phyloP scores from a whole-genome alignment of 129 eudicot species.

The Pittosporum tobira region DNA sequence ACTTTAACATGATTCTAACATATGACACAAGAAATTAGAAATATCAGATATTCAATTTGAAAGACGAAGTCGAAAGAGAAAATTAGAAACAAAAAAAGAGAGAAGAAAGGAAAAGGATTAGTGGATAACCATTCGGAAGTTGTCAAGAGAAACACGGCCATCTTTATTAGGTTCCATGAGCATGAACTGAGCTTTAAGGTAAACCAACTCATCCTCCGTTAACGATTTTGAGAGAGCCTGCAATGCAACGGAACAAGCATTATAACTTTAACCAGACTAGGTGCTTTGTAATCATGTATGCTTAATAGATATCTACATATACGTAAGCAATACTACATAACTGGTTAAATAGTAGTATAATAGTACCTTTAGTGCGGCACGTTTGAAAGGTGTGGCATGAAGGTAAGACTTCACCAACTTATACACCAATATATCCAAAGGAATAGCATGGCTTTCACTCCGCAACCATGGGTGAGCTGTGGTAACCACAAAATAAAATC shows the following conservation, averaged over 20 bases:
- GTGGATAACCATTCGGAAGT: slow-evolving; percentile 57
- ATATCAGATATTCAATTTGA: neutral
- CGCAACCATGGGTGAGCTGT: slow-evolving; percentile 67
- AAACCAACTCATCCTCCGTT: slow-evolving; percentile 76
- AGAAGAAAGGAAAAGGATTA: neutral
- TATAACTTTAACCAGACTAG: neutral
- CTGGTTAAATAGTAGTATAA: too few species aligned
- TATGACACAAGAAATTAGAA: neutral
- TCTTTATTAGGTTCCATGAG: slow-evolving; percentile 85
- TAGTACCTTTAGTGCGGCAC: slow-evolving; percentile 46
- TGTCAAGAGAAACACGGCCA: slow-evolving; percentile 81
- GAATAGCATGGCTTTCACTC: slow-evolving; percentile 40
- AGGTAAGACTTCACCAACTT: slow-evolving; percentile 50
- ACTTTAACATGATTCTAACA: neutral
- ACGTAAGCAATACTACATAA: too few species aligned
- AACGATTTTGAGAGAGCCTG: slow-evolving; percentile 87
- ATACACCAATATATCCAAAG: slow-evolving; percentile 47
- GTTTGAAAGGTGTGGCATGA: slow-evolving; percentile 47
- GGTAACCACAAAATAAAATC: neutral
- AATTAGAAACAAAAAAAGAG: neutral
- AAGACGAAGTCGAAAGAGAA: neutral
- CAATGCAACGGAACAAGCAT: slow-evolving; percentile 1
- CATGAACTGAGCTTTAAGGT: slow-evolving; percentile 79
- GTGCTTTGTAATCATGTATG: too few species aligned
- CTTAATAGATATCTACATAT: too few species aligned